Conservation (phyloP, 2,329 filamentous ascomycete species). For the Blumeria hordei region DNA sequence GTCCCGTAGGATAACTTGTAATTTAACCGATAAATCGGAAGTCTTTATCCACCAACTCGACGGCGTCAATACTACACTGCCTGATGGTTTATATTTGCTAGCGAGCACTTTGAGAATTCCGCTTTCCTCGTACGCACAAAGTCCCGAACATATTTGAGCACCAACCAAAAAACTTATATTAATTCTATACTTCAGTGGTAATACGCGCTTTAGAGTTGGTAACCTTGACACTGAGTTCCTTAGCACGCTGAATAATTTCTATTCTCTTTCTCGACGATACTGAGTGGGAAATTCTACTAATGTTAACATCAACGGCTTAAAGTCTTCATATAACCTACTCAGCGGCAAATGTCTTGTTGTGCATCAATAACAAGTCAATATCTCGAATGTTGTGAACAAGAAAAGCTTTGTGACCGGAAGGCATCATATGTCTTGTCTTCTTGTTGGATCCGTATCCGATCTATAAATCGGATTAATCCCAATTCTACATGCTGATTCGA, state of each 20-base stretch:
- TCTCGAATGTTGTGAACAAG: constrained; percentile 92
- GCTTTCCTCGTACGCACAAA: no score
- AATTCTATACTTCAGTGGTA: constrained; percentile 62
- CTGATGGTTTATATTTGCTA: no score
- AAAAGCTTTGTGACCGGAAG: constrained; percentile 99
- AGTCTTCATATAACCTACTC: constrained; percentile 39
- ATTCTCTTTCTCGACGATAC: constrained; percentile 98
- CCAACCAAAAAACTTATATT: no score
- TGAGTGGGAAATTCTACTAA: constrained; percentile 71
- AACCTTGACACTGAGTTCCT: constrained; percentile 98
- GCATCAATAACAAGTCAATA: constrained; percentile 95
- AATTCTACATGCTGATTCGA: background rate
- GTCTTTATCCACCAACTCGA: no score
- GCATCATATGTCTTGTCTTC: constrained; percentile 98
- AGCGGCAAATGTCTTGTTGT: constrained; percentile 97
- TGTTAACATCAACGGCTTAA: constrained; percentile 16
- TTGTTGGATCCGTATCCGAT: constrained; percentile 98
- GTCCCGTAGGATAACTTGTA: no score
- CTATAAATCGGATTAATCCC: constrained; percentile 22
- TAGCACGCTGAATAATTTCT: constrained; percentile 90
- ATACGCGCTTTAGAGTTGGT: constrained; percentile 98
- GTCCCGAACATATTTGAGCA: no score
- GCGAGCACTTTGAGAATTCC: no score
- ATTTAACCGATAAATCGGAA: no score
- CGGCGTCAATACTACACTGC: no score